Evolutionary conservation across 805 yeast genomes (phyloP), one percentile per base, ranked within the genome.

Genomic region (Diddensiella santjacobensis): DNA sequence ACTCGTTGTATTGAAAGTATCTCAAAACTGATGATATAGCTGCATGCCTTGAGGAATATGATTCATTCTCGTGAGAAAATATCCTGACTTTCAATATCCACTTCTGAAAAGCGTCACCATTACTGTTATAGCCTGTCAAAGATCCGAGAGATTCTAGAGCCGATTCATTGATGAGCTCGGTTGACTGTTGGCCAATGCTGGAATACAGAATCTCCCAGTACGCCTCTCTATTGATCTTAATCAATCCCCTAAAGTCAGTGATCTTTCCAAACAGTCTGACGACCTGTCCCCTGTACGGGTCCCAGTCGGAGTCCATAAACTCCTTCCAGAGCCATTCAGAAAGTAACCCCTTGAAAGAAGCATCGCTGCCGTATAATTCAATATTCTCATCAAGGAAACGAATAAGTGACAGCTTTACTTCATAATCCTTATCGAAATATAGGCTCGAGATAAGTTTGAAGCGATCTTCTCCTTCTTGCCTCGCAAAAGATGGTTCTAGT

Each of bases 81-180:
- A 54, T 42, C 5, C 44, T 40, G 2, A 75, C 56, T 4, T 62
- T 41, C 0, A 42, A 19, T 11, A 67, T 31, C 71, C 74, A 67
- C 3, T 49, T 33, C 6, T 56, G 49, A 33, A 61, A 59, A 1
- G 48, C 31, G 1, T 42, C 43, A 1, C 46, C 48, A 3, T 45
- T 42, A 1, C 64, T 58, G 17, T 47, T 18, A 11, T 31, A 39
- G 1, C 66, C 64, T 3, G 71, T 62, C 26, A 72, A 62, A 1
- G 72, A 63, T 0, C 87, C 86, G 8, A 80, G 59, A 1, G 77
- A 68, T 58, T 78, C 81, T 13, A 82, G 57, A 0, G 80, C 69
- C 2, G 77, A 66, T 17, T 75, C 65, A 48, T 66, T 70, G n/a
- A 78, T 64, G 22, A 72, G 76, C 48, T 77, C 81, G 39, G 75